These are phyloP conservation scores for Cryphonectria naterciae DNA, from an alignment of 2,329 filamentous ascomycete species.

Conservation along the genomic window DNA sequence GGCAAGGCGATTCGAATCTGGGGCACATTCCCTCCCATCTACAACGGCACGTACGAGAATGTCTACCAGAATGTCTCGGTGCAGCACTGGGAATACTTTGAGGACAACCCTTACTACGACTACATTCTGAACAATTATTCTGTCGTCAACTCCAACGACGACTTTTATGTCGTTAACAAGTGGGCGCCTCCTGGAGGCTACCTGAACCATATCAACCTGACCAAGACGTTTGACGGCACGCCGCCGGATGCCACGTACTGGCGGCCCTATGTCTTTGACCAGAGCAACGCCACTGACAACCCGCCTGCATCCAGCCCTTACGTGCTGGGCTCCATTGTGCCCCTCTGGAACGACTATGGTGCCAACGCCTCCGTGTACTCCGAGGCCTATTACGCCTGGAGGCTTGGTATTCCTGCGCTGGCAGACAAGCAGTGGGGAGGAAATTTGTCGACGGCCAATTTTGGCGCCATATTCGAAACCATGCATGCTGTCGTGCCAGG, in stretches of 20 bases:
- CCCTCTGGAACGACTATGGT: conserved; percentile 61
- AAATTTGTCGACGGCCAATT: conserved; percentile 45
- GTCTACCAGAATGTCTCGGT: conserved; percentile 51
- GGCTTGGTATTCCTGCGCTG: conserved; percentile 54
- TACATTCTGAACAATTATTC: conserved; percentile 51
- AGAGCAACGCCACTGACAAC: conserved; percentile 52
- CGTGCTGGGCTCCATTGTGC: conserved; percentile 53
- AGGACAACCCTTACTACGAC: conserved; percentile 52
- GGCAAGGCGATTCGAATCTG: conserved; percentile 57
- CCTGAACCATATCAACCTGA: conserved; percentile 46
- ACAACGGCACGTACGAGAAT: conserved; percentile 36
- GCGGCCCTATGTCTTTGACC: conserved; percentile 55
- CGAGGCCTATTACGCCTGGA: conserved; percentile 56
- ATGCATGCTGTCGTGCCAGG: conserved; percentile 48
- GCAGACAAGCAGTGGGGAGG: conserved; percentile 60
- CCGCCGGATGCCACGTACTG: conserved; percentile 46
- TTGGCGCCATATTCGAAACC: conserved; percentile 41
- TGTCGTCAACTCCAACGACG: conserved; percentile 58
- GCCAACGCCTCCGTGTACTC: conserved; percentile 54
- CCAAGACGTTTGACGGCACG: conserved; percentile 50
- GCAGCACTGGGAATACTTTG: conserved; percentile 60
- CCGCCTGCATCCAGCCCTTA: conserved; percentile 43
- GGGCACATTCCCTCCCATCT: conserved; percentile 56
- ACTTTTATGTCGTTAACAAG: conserved; percentile 56
- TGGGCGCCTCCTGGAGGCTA: conserved; percentile 50